These are phyloP conservation scores for Lumnitzera littorea DNA, from an alignment of 345 rosid species.

Conservation along the genomic window DNA sequence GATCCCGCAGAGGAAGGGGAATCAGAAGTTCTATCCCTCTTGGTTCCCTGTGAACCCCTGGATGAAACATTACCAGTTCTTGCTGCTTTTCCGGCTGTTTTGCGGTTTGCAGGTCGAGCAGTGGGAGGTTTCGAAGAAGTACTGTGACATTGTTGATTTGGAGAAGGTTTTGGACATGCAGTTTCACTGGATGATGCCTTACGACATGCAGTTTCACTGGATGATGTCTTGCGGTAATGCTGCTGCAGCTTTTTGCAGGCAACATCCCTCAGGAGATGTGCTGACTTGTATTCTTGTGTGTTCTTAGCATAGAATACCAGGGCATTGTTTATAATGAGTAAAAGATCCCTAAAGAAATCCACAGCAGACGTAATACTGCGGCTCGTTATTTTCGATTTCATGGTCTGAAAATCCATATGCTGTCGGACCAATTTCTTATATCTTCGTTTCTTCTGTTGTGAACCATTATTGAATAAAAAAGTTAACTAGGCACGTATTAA, in stretches of 20 bases:
- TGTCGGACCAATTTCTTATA: slow-evolving; percentile 68
- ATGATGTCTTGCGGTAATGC: slow-evolving; percentile 22
- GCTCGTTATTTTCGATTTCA: slow-evolving; percentile 49
- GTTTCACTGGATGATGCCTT: slow-evolving; percentile 17
- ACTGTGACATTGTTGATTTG: slow-evolving; percentile 19
- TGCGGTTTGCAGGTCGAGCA: slow-evolving; percentile 14
- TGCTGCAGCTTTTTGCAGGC: slow-evolving; percentile 40
- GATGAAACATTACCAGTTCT: slow-evolving; percentile 12
- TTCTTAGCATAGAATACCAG: slow-evolving; percentile 64
- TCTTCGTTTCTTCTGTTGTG: slow-evolving; percentile 72
- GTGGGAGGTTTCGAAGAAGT: slow-evolving; percentile 37
- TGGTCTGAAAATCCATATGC: slow-evolving; percentile 69
- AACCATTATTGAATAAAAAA: not conserved
- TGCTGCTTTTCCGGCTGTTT: slow-evolving; percentile 13
- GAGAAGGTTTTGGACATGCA: slow-evolving; percentile 13
- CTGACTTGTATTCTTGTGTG: slow-evolving; percentile 83
- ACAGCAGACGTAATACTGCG: slow-evolving; percentile 32
- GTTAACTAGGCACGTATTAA: too few relatives aligned
- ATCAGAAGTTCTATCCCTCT: slow-evolving; percentile 15
- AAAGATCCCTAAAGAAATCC: slow-evolving; percentile 63
- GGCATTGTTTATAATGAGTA: slow-evolving; percentile 72
- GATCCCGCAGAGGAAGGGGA: slow-evolving; percentile 38
- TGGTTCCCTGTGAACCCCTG: slow-evolving; percentile 25
- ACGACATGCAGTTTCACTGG: slow-evolving; percentile 6
- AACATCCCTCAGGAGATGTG: slow-evolving; percentile 43